Evolutionary conservation across 805 yeast genomes (phyloP).

Genomic region (Pichia rugopelliculosa): DNA sequence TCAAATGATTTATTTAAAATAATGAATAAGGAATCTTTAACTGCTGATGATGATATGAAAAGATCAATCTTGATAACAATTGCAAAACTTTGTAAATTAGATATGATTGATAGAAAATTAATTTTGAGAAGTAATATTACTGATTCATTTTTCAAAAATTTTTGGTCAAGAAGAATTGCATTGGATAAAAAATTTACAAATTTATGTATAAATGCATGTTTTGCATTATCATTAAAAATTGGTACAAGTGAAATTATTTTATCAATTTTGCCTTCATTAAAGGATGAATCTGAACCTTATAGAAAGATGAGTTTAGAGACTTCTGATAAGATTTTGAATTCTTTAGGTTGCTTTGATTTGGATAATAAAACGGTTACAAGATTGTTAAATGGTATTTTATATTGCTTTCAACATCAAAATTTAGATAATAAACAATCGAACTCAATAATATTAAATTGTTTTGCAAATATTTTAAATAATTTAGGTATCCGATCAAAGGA

Average conservation of each 20-base stretch:
- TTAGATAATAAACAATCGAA: slow-evolving; percentile 33
- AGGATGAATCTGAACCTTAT: slow-evolving; percentile 77
- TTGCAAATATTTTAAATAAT: slow-evolving; percentile 55
- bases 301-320: slow-evolving; percentile 75
- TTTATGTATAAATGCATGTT: slow-evolving; percentile 67
- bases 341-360: slow-evolving; percentile 51
- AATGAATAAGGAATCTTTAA: slow-evolving; percentile 60
- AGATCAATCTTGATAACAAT: slow-evolving; percentile 62
- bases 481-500: slow-evolving; percentile 62
- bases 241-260: slow-evolving; percentile 60
- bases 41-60: slow-evolving; percentile 87
- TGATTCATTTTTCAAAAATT: slow-evolving; percentile 56
- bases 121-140: slow-evolving; percentile 42
- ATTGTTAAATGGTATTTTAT: slow-evolving; percentile 72
- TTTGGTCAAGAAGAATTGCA: slow-evolving; percentile 82
- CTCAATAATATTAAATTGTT: slow-evolving; percentile 45
- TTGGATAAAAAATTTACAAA: slow-evolving; percentile 50
- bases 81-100: slow-evolving; percentile 56
- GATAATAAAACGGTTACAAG: slow-evolving; percentile 52
- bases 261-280: slow-evolving; percentile 47
- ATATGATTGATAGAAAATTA: slow-evolving; percentile 45
- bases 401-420: slow-evolving; percentile 75
- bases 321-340: slow-evolving; percentile 44
- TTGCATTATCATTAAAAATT: slow-evolving; percentile 54
- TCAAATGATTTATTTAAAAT: slow-evolving; percentile 66